Evolutionary conservation across 2,329 filamentous ascomycete species (phyloP).

Genomic region (Aureobasidium lini): DNA sequence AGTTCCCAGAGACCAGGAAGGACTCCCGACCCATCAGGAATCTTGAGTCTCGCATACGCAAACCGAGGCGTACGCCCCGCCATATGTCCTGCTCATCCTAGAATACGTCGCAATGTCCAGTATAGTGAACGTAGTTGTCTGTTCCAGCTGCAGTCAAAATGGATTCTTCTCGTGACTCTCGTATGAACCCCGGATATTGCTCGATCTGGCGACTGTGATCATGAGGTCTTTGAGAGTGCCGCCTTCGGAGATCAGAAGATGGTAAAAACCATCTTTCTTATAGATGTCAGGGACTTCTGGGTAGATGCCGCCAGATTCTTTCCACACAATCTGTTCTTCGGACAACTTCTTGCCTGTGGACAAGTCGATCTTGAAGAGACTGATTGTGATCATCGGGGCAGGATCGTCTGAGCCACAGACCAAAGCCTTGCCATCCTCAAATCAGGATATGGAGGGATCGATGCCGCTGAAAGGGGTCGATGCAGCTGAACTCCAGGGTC

Average conservation of each 20-base stretch:
- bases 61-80: constrained; percentile 45
- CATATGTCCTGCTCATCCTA: constrained; percentile 44
- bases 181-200: constrained; percentile 24
- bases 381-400: constrained; percentile 23
- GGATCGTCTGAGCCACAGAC: constrained; percentile 27
- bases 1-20: constrained; percentile 42
- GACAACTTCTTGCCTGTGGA: constrained; percentile 23
- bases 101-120: constrained; percentile 27
- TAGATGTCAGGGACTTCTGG: constrained; percentile 34
- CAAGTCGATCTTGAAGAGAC: constrained; percentile 26
- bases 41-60: constrained; percentile 35
- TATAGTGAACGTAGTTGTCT: background rate
- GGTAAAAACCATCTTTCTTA: constrained; percentile 30
- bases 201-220: constrained; percentile 33
- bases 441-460: constrained; percentile 50
- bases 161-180: constrained; percentile 21
- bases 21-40: constrained; percentile 50
- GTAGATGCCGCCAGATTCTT: constrained; percentile 29
- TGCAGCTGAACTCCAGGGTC: constrained; percentile 40
- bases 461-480: too few species aligned
- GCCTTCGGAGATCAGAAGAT: constrained; percentile 30
- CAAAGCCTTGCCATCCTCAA: constrained; percentile 48
- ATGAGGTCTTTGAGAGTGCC: constrained; percentile 35
- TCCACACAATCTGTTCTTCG: constrained; percentile 26
- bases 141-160: constrained; percentile 20